Evolutionary conservation across 2,329 filamentous ascomycete species (phyloP).

Genomic region (Aspergillus brasiliensis): DNA sequence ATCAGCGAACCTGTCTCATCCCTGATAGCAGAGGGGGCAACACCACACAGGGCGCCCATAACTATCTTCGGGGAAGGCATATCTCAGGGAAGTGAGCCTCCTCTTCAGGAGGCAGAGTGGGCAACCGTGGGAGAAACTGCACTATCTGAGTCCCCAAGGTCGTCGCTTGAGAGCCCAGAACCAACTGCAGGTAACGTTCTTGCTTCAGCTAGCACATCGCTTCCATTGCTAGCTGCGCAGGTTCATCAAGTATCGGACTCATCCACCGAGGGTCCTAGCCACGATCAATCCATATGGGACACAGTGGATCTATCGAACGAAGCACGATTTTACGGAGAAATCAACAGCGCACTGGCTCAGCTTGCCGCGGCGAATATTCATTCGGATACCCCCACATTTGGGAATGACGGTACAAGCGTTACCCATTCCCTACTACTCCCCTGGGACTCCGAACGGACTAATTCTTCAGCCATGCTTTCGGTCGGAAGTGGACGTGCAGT

Average conservation of each 20-base stretch:
- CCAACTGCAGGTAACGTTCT: constrained; percentile 4
- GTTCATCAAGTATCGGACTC: constrained; percentile 4
- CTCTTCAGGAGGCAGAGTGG: constrained; percentile 10
- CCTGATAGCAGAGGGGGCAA: constrained; percentile 1
- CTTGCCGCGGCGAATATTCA: background rate
- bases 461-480: background rate
- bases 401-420: background rate
- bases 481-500: background rate
- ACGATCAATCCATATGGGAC: constrained; percentile 4
- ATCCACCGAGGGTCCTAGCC: background rate
- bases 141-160: constrained; percentile 4
- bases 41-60: background rate
- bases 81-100: background rate
- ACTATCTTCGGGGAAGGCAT: constrained; percentile 6
- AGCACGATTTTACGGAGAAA: background rate
- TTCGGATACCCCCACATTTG: constrained; percentile 7
- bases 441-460: background rate
- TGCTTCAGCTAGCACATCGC: constrained; percentile 1
- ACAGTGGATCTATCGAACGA: background rate
- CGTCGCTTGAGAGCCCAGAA: constrained; percentile 6
- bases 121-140: background rate
- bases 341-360: constrained; percentile 3
- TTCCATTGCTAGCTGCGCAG: constrained; percentile 12
- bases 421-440: constrained; percentile 5
- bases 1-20: constrained; percentile 11